Evolutionary conservation across 78 protist species (phyloP).

Genomic region (Polysphondylium violaceum): DNA sequence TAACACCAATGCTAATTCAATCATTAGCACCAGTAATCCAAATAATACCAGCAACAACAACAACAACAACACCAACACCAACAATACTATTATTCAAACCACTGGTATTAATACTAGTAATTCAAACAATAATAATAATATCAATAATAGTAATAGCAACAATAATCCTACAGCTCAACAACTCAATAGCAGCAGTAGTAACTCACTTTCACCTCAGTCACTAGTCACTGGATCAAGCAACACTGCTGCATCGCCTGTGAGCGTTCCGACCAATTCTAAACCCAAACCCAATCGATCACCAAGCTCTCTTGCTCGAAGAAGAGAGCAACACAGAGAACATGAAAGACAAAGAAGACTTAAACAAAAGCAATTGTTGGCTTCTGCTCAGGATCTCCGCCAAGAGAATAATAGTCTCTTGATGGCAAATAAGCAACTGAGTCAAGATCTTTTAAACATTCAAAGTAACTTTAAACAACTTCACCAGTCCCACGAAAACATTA

Average conservation of each 20-base stretch:
- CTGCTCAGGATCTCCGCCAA: slow-evolving; percentile 31
- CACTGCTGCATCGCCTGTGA: neutral
- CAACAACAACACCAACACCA: too few relatives aligned
- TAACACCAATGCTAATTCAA: too few relatives aligned
- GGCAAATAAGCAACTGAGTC: neutral
- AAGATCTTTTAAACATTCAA: slow-evolving; percentile 2
- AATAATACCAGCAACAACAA: too few relatives aligned
- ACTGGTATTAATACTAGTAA: too few relatives aligned
- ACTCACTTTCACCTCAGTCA: neutral
- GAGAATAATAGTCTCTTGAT: slow-evolving; percentile 19
- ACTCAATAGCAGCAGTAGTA: neutral
- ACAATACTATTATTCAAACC: too few relatives aligned
- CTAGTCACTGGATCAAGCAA: neutral
- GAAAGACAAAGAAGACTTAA: slow-evolving; percentile 64
- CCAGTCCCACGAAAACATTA: neutral
- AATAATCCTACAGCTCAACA: too few relatives aligned
- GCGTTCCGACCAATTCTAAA: slow-evolving; percentile 8
- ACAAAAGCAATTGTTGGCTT: slow-evolving; percentile 39
- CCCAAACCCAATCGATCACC: slow-evolving; percentile 68
- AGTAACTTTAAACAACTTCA: slow-evolving; percentile 16
- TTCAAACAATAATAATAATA: too few relatives aligned
- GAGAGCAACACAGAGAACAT: slow-evolving; percentile 72
- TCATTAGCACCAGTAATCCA: too few relatives aligned
- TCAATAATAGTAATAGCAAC: too few relatives aligned
- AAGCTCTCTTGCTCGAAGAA: slow-evolving; percentile 33